Evolutionary conservation across 225 moss, liverwort and hornwort species (phyloP).

Genomic region (Ulota crispa): DNA sequence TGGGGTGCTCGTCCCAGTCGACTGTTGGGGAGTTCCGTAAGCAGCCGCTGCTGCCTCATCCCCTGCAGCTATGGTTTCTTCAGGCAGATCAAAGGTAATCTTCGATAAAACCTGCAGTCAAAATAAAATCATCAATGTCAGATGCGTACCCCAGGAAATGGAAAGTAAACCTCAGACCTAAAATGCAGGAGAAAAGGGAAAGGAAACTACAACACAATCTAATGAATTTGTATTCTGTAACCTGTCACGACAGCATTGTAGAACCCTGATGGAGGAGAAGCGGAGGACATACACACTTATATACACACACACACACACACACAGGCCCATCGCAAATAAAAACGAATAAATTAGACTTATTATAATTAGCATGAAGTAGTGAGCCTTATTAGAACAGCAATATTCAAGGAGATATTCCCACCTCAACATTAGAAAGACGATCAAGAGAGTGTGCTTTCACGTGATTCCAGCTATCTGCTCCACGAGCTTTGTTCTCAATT

Average conservation of each 20-base stretch:
- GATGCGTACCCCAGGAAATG: background rate
- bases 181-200: background rate
- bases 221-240: background rate
- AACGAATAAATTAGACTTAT: background rate
- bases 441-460: constrained; percentile 86
- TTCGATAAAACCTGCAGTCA: constrained; percentile 73
- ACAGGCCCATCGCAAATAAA: background rate
- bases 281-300: background rate
- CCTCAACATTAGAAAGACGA: constrained; percentile 90
- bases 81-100: constrained; percentile 90
- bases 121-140: constrained; percentile 14
- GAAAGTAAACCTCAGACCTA: background rate
- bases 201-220: background rate
- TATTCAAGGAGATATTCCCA: constrained; percentile 16
- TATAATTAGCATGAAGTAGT: constrained; percentile 1
- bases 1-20: constrained; percentile 66
- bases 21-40: constrained; percentile 77
- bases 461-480: constrained; percentile 99
- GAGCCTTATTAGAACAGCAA: constrained; percentile 5
- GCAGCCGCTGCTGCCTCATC: constrained; percentile 89
- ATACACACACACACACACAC: background rate
- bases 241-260: background rate
- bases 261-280: constrained; percentile 3
- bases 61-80: constrained; percentile 91
- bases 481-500: constrained; percentile 90